Evolutionary conservation across 2,329 filamentous ascomycete species (phyloP), one percentile per base, ranked within the genome.

Genomic region (Fusarium lateritium): DNA sequence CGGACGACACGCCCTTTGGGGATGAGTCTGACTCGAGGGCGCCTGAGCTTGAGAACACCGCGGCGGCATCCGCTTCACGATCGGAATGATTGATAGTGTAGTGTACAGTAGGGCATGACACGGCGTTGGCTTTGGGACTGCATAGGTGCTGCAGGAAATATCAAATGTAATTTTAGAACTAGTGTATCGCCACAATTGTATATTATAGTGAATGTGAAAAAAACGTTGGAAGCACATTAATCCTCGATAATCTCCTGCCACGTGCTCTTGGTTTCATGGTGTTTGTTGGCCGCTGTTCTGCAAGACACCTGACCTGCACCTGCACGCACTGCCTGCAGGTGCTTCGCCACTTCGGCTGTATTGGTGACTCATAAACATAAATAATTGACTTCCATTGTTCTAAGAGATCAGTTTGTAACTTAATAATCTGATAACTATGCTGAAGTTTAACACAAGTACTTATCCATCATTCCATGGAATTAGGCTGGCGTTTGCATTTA

Each of bases 151-250:
- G 43, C 24, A 31, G 49, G 56, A 45, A n/a, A 50, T 40, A 38
- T 50, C 47, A 28, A 47, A 55, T 70, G 67, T 64, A 69, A 69
- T 33, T 51, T 60, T 67, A 64, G 57, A 59, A 59, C 11, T 45
- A 59, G 50, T 67, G 58, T 67, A 67, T 28, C 58, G 67, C 53
- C 62, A 70, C n/a, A 22, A 24, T 56, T 67, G 63, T 67, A 67
- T 42, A 42, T 46, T 51, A 66, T 9, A 36, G 24, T 17, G 24
- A 40, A 45, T 31, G 36, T 31, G 8, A 43, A 14, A 40, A 9
- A 21, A 51, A 17, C 10, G 5, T 19, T 31, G 31, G 28, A 24
- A 7, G 33, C 14, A 45, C 36, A 21, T 17, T 21, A n/a, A 19
- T 21, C 40, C 28, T 34, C 21, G 36, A 39, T 24, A 49, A 36